phyloP scores from a whole-genome alignment of 768 basidiomycete genomes.

The Lactarius sanguifluus region DNA sequence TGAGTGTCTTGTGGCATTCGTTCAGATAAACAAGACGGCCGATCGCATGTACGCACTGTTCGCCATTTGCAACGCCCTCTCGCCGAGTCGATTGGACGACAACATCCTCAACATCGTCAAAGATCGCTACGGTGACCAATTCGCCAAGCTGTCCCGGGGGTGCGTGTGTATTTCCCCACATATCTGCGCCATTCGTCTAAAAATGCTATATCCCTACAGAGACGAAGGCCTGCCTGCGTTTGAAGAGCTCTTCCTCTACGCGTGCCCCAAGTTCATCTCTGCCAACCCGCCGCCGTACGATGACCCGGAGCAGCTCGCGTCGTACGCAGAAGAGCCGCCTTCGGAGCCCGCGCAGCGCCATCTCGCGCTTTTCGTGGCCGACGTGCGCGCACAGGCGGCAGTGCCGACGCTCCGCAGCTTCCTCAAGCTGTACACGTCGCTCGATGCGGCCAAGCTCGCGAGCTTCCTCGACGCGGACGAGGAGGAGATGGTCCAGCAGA shows the following conservation, averaged over 20 bases:
- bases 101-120: conserved; percentile 91
- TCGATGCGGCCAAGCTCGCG: conserved; percentile 89
- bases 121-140: conserved; percentile 92
- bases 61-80: conserved; percentile 89
- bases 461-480: conserved; percentile 90
- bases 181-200: not conserved
- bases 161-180: conserved; percentile 41
- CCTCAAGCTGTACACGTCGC: conserved; percentile 92
- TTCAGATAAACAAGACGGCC: conserved; percentile 92
- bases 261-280: conserved; percentile 95
- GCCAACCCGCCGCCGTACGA: conserved; percentile 95
- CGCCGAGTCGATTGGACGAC: conserved; percentile 90
- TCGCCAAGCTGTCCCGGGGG: conserved; percentile 82
- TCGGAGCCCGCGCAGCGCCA: conserved; percentile 83
- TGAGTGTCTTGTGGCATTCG: conserved; percentile 1
- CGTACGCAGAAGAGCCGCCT: conserved; percentile 40
- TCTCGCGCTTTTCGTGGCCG: conserved; percentile 78
- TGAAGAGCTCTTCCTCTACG: conserved; percentile 91
- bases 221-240: conserved; percentile 76
- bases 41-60: conserved; percentile 98
- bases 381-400: conserved; percentile 70
- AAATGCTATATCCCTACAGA: conserved; percentile 35
- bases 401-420: conserved; percentile 88
- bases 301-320: conserved; percentile 60
- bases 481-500: conserved; percentile 92